Evolutionary conservation across 2,329 filamentous ascomycete species (phyloP), one percentile per base, ranked within the genome.

Genomic region (Epichloe coenophiala): DNA sequence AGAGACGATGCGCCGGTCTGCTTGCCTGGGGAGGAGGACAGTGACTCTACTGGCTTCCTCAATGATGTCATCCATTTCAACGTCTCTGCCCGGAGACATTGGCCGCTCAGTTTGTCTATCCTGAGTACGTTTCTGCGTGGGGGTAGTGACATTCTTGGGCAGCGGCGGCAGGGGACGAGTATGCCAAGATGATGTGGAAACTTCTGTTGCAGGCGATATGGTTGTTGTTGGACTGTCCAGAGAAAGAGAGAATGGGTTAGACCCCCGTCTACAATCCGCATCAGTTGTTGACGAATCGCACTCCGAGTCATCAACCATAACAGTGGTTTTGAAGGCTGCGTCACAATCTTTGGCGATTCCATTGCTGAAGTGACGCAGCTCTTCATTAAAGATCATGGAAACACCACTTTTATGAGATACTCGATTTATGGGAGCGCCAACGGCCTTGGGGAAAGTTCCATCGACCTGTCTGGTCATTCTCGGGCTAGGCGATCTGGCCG

Each of bases 281-380:
- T 69, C 65, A 3, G 63, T 61, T 40, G 65, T 56, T 4, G 64
- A 66, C 35, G 61, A 63, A 15, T 60, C 64, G 17, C 46, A 49
- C 31, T 63, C 60, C 0, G 68, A 68, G 12, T 67, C 64, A 15
- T 68, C 66, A 17, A 65, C 62, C 13, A 76, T 66, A 11, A 78
- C 57, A 9, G 73, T 75, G 58, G 84, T 81, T 61, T 88, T 90
- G 70, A 97, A 96, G 1, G 90, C 90, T 60, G 93, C 87, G 61
- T 97, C 90, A 60, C 90, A 94, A 52, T 93, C 87, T 65, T 88
- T 88, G 47, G 88, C 88, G 54, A 96, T 82, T 59, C 88, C 88
- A 59, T 79, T 80, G 58, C 88, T 95, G 51, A 94, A 84, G 58
- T 91, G 84, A 6, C 88, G 77, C 49, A 93, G 78, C 62, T 95